Evolutionary conservation across 208 protist species (phyloP), one percentile per base, ranked within the genome.

Genomic region (Paratrypanosoma confusum): DNA sequence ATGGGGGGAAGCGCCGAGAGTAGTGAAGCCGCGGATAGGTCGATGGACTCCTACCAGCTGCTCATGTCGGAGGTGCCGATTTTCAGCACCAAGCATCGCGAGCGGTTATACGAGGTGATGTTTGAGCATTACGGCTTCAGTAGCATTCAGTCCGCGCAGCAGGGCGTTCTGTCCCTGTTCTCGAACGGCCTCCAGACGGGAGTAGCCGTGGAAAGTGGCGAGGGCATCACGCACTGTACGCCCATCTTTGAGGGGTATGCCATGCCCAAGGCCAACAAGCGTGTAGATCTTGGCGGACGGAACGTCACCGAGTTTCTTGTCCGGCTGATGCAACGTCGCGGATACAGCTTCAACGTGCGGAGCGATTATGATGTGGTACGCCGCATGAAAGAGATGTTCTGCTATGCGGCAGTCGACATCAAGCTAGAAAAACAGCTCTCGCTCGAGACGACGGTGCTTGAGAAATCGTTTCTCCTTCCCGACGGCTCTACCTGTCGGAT

Each of bases 191-290:
- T 96, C 1, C 49, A 90, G 13, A 97, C 95, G 8, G 97, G 97
- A 37, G 88, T 99, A 8, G 97, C 98, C 23, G 79, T 99, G 23
- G 97, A 99, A 65, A 89, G 79, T 42, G 97, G 97, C 17, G 97
- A 99, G 57, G 96, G 97, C 57, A 89, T 99, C 3, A 97, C 96
- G 5, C 97, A 99, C 65, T 96, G 97, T 64, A 92, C 98, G 5
- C 96, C 97, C 20, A 90, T 99, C 3, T 98, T 91, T 63, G 93
- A 99, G 32, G 95, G 95, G 29, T 96, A 81, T 40, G 81, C 80
- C 3, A 45, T 85, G 20, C 35, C 65, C 4, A 50, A 65, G 20
- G 63, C 66, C 5, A 81, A 91, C 35, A 58, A 62, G 29, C 77
- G 90, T 52, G 57, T 98, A 13, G 88, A 98, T 64, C 52, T 99